Evolutionary conservation across 352 stramenopile genomes (phyloP).

Genomic region (Phytopythium mirpurense): DNA sequence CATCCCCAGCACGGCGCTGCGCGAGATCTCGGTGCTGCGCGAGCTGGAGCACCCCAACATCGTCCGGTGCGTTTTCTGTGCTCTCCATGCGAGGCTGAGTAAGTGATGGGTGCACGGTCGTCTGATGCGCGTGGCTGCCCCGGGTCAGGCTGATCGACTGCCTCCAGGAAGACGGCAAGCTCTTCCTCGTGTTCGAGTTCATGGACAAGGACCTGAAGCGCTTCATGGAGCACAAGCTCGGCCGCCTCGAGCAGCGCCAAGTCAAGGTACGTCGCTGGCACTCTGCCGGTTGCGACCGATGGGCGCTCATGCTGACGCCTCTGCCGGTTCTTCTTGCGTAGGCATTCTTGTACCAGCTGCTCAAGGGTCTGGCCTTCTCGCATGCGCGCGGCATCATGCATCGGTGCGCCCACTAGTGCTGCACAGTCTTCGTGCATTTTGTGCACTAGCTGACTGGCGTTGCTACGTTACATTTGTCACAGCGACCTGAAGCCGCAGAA

Average conservation of each 20-base stretch:
- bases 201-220: slow-evolving; percentile 98
- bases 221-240: slow-evolving; percentile 90
- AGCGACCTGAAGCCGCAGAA: slow-evolving; percentile 99
- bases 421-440: not conserved
- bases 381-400: slow-evolving; percentile 88
- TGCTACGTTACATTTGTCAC: slow-evolving; percentile 2
- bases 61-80: slow-evolving; percentile 70
- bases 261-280: slow-evolving; percentile 40
- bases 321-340: slow-evolving; percentile 5
- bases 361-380: slow-evolving; percentile 84
- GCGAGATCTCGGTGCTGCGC: slow-evolving; percentile 97
- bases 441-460: not conserved
- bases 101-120: no score
- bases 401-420: slow-evolving; percentile 30
- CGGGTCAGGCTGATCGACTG: slow-evolving; percentile 94
- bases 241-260: slow-evolving; percentile 44
- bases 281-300: no score
- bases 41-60: slow-evolving; percentile 99
- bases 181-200: slow-evolving; percentile 99
- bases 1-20: slow-evolving; percentile 97
- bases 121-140: not conserved
- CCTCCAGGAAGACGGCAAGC: slow-evolving; percentile 92
- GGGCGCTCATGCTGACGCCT: no score
- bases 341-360: slow-evolving; percentile 81
- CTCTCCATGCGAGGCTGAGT: not conserved